Base-by-base conservation (phyloP, 805 yeast genomes). In the Candida germanica region DNA sequence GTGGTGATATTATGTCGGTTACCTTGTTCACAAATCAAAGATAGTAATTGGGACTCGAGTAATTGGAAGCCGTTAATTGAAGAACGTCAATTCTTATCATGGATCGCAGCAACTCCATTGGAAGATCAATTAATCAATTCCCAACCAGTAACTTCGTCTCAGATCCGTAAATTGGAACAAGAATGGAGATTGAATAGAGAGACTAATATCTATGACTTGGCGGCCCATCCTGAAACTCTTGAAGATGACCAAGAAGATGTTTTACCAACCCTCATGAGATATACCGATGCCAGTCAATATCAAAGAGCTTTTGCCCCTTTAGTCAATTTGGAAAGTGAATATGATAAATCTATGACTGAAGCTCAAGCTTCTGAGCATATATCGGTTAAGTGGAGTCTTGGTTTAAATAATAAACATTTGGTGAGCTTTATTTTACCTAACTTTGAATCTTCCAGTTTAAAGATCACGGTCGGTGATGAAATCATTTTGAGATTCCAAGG, bases 41-140 rank as follows among this genome's bases (percentile, higher is more conserved):
- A 83, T 56, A 62, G 73, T 19, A 79, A 81, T 50, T 89, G 96
- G 97, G 95, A 87, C 50, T 80, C 89, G 0, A 75, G 70, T 27
- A 83, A 84, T 42, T 89, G 97, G 97, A 87, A 83, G 51, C 75
- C 96, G 0, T 64, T 89, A 37, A 85, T 89, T 38, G 91, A 83
- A 46, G 82, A 87, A 46, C 70, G 94, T 25, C 80, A 77, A 44
- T 76, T 89, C 39, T 64, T 89, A 38, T 65, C 87, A 1, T 89
- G 96, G 96, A 76, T 89, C 9, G 89, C 87, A 0, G 66, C 78
- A 2, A 69, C 64, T 3, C 95, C 96, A 0, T 50, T 68, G 1
- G 87, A 81, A 36, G 86, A 77, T 19, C 84, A 80, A 31, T 56
- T 69, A 38, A 50, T 77, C n/a, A 18, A 20, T 17, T 2, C 40